Evolutionary conservation across 768 basidiomycete genomes (phyloP).

Genomic region (Tricholoma saponaceum): DNA sequence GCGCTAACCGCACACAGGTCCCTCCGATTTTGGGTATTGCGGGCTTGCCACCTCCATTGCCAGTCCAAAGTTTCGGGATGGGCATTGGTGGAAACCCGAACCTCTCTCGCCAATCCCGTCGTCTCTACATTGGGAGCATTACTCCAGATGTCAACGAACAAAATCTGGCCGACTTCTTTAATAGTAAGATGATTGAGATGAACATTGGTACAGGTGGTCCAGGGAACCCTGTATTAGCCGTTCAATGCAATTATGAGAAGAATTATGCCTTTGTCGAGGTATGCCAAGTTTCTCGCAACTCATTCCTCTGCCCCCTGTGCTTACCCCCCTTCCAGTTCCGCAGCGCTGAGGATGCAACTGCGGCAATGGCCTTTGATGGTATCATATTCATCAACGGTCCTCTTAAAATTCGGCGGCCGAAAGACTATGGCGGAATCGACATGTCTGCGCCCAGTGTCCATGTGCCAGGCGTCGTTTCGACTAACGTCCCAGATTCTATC

Average conservation of each 20-base stretch:
- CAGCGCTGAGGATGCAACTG: conserved; percentile 92
- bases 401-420: conserved; percentile 96
- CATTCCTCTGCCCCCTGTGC: not conserved
- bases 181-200: conserved; percentile 93
- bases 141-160: conserved; percentile 93
- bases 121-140: conserved; percentile 96
- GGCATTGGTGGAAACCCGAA: conserved; percentile 86
- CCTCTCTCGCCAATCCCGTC: conserved; percentile 86
- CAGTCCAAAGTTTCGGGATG: conserved; percentile 82
- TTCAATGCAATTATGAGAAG: conserved; percentile 98
- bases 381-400: conserved; percentile 93
- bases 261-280: conserved; percentile 99
- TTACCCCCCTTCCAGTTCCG: conserved; percentile 68
- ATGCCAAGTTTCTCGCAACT: conserved; percentile 17
- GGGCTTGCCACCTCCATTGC: conserved; percentile 78
- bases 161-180: conserved; percentile 92
- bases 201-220: conserved; percentile 77
- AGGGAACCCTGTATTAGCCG: conserved; percentile 88
- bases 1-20: conserved; percentile 86
- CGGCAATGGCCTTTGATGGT: conserved; percentile 96
- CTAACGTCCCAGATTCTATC: conserved; percentile 94
- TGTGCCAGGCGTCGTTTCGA: conserved; percentile 94
- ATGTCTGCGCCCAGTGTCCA: conserved; percentile 64
- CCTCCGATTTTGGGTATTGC: conserved; percentile 79
- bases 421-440: conserved; percentile 88